A percentile compares a stretch with the other conserved stretches of the same genome.
These are phyloP conservation scores for Ophiostoma angusticollis DNA, from an alignment of 2,329 filamentous ascomycete genomes.

Conservation along the genomic window DNA sequence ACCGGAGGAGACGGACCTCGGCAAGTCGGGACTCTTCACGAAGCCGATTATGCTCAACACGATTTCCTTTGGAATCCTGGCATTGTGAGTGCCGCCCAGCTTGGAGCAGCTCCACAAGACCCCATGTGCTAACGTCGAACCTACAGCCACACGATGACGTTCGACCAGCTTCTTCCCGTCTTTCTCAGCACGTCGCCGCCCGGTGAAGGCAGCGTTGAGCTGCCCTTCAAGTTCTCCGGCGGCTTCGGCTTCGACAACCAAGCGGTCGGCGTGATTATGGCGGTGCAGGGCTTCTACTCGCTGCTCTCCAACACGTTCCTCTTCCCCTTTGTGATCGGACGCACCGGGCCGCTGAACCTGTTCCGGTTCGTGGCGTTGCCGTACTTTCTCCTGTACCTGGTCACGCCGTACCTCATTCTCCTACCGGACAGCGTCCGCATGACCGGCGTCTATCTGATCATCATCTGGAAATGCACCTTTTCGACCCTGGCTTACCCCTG, in stretches of 20 bases:
- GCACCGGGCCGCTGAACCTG: conserved; percentile 64
- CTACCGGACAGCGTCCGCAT: conserved; percentile 61
- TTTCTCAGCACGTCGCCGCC: conserved; percentile 62
- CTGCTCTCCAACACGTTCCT: conserved; percentile 75
- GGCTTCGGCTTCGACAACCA: conserved; percentile 77
- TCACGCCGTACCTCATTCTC: conserved; percentile 79
- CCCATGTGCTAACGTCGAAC: conserved; percentile 7
- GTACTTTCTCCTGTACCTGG: conserved; percentile 80
- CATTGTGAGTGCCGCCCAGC: conserved; percentile 83
- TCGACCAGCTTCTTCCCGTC: conserved; percentile 85
- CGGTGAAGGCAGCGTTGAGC: conserved; percentile 33
- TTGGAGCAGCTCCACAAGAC: no score
- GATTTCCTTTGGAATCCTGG: conserved; percentile 78
- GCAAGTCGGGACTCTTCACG: conserved; percentile 50
- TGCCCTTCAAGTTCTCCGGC: conserved; percentile 82
- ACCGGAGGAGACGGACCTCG: not conserved
- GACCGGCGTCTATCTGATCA: conserved; percentile 59
- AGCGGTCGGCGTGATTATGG: conserved; percentile 76
- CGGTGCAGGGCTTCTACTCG: conserved; percentile 78
- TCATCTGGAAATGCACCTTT: conserved; percentile 89
- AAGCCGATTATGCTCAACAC: conserved; percentile 78
- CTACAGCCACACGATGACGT: conserved; percentile 86
- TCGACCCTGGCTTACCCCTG: conserved; percentile 84
- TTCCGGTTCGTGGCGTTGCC: conserved; percentile 70
- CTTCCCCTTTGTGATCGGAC: conserved; percentile 64